phyloP scores from a whole-genome alignment of 1,284 basidiomycete genomes.

The Anthracocystis setariae region DNA sequence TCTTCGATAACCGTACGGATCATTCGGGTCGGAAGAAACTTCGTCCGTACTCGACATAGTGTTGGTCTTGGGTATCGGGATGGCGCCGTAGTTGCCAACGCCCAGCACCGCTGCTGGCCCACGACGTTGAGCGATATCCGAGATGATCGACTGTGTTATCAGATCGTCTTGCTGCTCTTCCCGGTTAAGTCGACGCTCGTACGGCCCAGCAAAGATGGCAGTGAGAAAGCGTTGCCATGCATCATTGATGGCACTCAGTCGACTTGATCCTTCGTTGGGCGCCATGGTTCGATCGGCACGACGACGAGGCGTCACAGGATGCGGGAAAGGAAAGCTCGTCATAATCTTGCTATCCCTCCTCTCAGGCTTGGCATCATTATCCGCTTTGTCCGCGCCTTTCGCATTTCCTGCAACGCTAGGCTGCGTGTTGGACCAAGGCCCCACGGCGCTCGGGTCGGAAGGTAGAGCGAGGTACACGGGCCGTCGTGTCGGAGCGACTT shows the following conservation, averaged over 20 bases:
- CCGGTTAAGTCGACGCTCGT: conserved; percentile 27
- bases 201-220: conserved; percentile 38
- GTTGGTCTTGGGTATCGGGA: conserved; percentile 9
- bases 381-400: neutral
- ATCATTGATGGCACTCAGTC: neutral
- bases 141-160: conserved; percentile 33
- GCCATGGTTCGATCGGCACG: neutral
- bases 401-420: neutral
- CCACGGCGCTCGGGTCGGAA: conserved; percentile 19
- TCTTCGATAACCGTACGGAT: conserved; percentile 50
- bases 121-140: conserved; percentile 19
- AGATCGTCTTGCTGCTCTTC: conserved; percentile 39
- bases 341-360: conserved; percentile 49
- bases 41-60: neutral
- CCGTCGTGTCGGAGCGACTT: conserved; percentile 32
- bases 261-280: neutral
- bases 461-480: conserved; percentile 30
- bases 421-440: conserved; percentile 17
- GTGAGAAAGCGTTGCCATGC: conserved; percentile 35
- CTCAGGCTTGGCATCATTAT: conserved; percentile 3
- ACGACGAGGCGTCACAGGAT: conserved; percentile 24
- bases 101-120: neutral
- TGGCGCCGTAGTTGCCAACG: conserved; percentile 13
- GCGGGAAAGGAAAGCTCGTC: conserved; percentile 51
- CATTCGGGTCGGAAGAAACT: conserved; percentile 9